A percentile compares a stretch with the other conserved stretches of the same genome.
phyloP scores from a whole-genome alignment of 345 rosid genomes.

The Ceriops zippeliana region DNA sequence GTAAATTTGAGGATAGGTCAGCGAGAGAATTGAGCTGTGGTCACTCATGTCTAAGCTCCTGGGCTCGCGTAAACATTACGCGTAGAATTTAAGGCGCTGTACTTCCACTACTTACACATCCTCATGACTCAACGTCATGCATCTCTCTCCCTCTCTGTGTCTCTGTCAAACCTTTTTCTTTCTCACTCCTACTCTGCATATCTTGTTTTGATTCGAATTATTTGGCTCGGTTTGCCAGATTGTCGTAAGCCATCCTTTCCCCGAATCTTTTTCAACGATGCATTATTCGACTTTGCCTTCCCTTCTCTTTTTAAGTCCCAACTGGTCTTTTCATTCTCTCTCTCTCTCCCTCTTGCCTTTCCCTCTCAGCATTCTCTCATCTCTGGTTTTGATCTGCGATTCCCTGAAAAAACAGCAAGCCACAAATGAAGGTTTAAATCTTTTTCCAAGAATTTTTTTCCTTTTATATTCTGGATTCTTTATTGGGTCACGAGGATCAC shows the following conservation, averaged over 20 bases:
- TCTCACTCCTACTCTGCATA: constrained; percentile 49
- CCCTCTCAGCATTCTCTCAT: constrained; percentile 14
- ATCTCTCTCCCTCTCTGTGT: constrained; percentile 4
- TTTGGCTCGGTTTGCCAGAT: not conserved
- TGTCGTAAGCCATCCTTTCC: not conserved
- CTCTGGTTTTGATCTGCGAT: constrained; percentile 25
- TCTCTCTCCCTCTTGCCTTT: constrained; percentile 1
- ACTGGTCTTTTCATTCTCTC: constrained; percentile 2
- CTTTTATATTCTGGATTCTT: not conserved
- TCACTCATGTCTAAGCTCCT: constrained; percentile 8
- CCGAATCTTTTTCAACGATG: constrained; percentile 23
- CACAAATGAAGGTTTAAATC: constrained; percentile 60
- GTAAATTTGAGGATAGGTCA: too few relatives aligned
- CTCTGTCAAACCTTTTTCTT: not conserved
- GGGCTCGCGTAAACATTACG: constrained; percentile 18
- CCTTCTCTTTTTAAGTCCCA: not conserved
- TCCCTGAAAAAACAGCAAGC: constrained; percentile 16
- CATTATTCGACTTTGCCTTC: constrained; percentile 29
- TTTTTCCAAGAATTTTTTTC: constrained; percentile 12
- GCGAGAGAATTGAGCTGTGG: not conserved
- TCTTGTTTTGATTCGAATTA: constrained; percentile 45
- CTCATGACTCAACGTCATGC: constrained; percentile 13
- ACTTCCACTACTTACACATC: constrained; percentile 10
- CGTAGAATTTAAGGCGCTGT: not conserved
- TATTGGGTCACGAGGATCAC: constrained; percentile 25